Conservation (phyloP, 495 filamentous ascomycete species). For the Usnea hakonensis region DNA sequence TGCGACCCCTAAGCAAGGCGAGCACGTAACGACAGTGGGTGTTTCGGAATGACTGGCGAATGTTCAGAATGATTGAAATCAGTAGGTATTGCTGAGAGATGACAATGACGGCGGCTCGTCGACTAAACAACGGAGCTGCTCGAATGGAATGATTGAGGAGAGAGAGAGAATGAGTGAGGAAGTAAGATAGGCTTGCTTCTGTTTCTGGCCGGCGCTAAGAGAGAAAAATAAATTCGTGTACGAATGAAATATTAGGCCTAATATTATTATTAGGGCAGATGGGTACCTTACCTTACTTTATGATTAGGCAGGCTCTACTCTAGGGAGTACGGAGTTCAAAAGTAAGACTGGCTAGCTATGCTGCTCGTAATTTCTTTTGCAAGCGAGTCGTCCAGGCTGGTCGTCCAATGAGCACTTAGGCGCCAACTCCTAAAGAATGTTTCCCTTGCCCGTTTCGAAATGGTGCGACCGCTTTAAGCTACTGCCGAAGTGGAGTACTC, state of each 20-base stretch:
- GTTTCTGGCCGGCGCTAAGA: background rate
- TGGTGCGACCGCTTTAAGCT: background rate
- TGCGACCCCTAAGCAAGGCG: background rate
- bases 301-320: no score
- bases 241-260: no score
- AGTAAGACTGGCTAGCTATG: no score
- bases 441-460: background rate
- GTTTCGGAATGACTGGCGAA: background rate
- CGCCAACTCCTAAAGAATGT: background rate
- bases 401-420: background rate
- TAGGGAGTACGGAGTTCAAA: no score
- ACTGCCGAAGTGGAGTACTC: background rate
- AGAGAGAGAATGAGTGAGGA: background rate
- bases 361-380: background rate
- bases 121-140: background rate
- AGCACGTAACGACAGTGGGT: slow-evolving; percentile 10
- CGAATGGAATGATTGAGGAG: background rate
- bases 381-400: no score
- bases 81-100: slow-evolving; percentile 5
- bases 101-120: background rate
- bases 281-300: no score
- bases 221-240: no score
- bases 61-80: slow-evolving; percentile 10
- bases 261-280: no score
- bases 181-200: background rate